Base-by-base conservation (phyloP, 2,329 filamentous ascomycete species). In the Calonectria pseudoreteaudii region DNA sequence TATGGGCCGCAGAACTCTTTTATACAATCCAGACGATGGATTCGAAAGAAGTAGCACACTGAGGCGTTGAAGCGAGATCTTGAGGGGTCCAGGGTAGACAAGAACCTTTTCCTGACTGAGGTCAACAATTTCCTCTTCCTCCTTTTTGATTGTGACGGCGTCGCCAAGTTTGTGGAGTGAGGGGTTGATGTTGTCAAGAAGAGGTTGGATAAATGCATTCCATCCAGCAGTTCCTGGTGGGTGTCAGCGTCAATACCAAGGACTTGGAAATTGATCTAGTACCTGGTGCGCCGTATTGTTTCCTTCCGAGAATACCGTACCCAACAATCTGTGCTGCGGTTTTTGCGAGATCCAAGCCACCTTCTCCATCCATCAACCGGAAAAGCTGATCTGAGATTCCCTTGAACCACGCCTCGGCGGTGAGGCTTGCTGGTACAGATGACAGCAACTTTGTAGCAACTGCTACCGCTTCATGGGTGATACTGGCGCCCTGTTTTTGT, bases 381-480 rank as follows among this genome's bases (percentile, higher is more conserved):
- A 92, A 83, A 1, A 95, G 83, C 80, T 95, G 93, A 3, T 89
- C 89, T 10, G 90, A 87, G 44, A 94, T 87, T 5, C 87, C 87
- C 0, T 84, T 79, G 74, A 93, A 93, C 92, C 93, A 95, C 44
- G 83, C 82, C 23, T 91, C 87, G 1, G 91, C 84, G 3, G 84
- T 80, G 77, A 92, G 88, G 0, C 86, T 86, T 2, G 85, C 83
- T 0, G 93, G 92, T 0, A 92, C 90, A 1, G 88, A 88, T 0
- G 91, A 91, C 0, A 95, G 83, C 20, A 94, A 84, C 68, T 87
- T 89, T 1, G 91, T 90, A 5, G 91, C 91, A 79, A 94, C 88
- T 34, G 89, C 89, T 44, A 94, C 85, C 1, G 92, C 92, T 80
- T 95, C 93, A 38, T 93, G 89, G 0, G 93, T 93, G 70, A 95